Percentiles rank a stretch among this genome's conserved stretches.
phyloP scores from a whole-genome alignment of 306 rosid genomes.

The Lathyrus aphaca region DNA sequence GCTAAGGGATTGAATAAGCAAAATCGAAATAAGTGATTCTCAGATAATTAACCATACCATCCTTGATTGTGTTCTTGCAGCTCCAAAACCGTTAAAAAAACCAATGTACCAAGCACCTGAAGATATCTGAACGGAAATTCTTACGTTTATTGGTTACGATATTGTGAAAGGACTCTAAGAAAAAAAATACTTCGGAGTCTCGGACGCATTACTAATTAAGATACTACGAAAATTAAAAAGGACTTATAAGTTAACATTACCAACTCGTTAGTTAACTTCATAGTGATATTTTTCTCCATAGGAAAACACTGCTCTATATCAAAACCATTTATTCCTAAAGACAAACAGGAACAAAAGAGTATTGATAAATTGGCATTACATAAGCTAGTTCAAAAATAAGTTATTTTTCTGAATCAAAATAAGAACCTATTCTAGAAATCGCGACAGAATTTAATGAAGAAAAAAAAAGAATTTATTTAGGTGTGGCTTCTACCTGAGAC shows the following conservation, averaged over 20 bases:
- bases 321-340: conserved; percentile 61
- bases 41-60: conserved; percentile 61
- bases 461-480: not conserved
- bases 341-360: conserved; percentile 24
- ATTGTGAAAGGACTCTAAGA: not conserved
- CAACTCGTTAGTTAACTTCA: conserved; percentile 81
- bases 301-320: conserved; percentile 84
- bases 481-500: conserved; percentile 45
- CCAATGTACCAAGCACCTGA: conserved; percentile 97
- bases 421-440: too few species aligned
- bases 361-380: conserved; percentile 43
- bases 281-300: conserved; percentile 71
- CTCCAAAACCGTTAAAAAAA: conserved; percentile 91
- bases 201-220: conserved; percentile 17
- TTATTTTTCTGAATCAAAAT: not conserved
- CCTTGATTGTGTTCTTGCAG: conserved; percentile 83
- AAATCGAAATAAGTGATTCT: conserved; percentile 16
- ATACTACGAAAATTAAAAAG: conserved; percentile 17
- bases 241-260: conserved; percentile 43
- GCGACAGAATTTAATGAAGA: too few species aligned
- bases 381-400: not conserved
- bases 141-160: conserved; percentile 32
- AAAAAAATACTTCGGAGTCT: conserved; percentile 31
- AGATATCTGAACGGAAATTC: conserved; percentile 70
- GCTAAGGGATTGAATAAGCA: conserved; percentile 19